Percentiles rank a stretch among this genome's conserved stretches.
These are phyloP conservation scores for Neonectria faginata DNA, from an alignment of 2,329 filamentous ascomycete species.

Conservation along the genomic window DNA sequence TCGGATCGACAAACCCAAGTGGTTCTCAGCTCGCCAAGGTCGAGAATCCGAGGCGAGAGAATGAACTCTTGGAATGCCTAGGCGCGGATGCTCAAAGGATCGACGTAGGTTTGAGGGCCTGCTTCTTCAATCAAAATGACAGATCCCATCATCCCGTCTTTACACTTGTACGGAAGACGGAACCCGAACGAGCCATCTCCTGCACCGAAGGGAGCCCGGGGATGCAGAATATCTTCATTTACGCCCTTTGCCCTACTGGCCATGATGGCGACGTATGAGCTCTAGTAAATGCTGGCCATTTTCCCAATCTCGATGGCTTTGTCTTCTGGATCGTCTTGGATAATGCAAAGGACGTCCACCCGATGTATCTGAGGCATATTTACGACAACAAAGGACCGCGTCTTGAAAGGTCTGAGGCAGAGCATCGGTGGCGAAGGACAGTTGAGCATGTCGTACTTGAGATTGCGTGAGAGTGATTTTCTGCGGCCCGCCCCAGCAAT, in stretches of 20 bases:
- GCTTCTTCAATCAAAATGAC: neutral
- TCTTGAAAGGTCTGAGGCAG: conserved; percentile 8
- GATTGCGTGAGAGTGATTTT: conserved; percentile 4
- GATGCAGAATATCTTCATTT: conserved; percentile 5
- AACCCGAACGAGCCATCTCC: neutral
- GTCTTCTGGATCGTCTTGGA: conserved; percentile 24
- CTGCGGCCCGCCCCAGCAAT: conserved; percentile 18
- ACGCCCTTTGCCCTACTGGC: conserved; percentile 11
- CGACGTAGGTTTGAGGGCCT: neutral
- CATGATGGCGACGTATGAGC: conserved; percentile 13
- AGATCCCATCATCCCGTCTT: neutral
- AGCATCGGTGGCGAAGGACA: neutral
- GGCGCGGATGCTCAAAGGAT: conserved; percentile 1
- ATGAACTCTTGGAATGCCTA: conserved; percentile 12
- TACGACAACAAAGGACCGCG: conserved; percentile 7
- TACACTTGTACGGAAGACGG: neutral
- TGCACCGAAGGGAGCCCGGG: neutral
- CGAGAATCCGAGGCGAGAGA: conserved; percentile 4
- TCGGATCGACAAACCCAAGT: conserved; percentile 1
- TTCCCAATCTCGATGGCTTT: conserved; percentile 22
- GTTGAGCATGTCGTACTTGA: neutral
- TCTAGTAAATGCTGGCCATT: conserved; percentile 27
- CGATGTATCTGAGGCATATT: conserved; percentile 11
- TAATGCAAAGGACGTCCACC: conserved; percentile 29
- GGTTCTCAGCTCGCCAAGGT: conserved; percentile 8